Conservation (phyloP, 176 grass and related monocot genomes). For the Aechmea fasciata region DNA sequence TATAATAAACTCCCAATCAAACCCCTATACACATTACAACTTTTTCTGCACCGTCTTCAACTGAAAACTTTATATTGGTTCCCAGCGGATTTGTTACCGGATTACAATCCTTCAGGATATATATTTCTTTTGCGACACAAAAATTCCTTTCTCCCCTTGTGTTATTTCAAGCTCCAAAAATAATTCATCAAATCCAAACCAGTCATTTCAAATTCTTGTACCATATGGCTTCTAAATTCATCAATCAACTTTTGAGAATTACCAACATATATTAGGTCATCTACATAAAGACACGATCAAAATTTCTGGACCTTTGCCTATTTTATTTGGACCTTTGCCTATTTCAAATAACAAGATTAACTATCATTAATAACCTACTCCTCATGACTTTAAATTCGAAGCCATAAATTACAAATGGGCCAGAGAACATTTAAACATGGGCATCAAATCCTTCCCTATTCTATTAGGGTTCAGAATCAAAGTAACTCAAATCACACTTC, state of each 20-base stretch:
- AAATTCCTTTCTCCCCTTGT: not conserved
- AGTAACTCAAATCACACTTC: too few relatives aligned
- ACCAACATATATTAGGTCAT: not conserved
- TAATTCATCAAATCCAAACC: not conserved
- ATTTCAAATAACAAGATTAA: too few relatives aligned
- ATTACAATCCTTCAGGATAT: not conserved
- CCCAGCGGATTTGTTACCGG: not conserved
- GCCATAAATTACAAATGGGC: too few relatives aligned
- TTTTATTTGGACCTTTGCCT: too few relatives aligned
- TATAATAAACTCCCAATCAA: not conserved
- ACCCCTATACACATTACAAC: not conserved
- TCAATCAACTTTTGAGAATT: not conserved
- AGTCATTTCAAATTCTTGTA: not conserved
- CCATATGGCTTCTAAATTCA: not conserved
- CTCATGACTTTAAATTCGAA: too few relatives aligned
- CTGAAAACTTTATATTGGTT: not conserved
- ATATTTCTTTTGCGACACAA: not conserved
- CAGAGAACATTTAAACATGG: too few relatives aligned
- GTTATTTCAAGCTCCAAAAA: not conserved
- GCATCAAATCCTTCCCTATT: too few relatives aligned
- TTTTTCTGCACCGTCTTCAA: not conserved
- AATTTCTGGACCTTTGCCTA: not conserved
- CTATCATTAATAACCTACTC: too few relatives aligned
- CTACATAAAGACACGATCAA: constrained; percentile 1
- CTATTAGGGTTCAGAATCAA: too few relatives aligned